Evolutionary conservation across 1,139 yeast genomes (phyloP).

Genomic region (Ashbya aceris): DNA sequence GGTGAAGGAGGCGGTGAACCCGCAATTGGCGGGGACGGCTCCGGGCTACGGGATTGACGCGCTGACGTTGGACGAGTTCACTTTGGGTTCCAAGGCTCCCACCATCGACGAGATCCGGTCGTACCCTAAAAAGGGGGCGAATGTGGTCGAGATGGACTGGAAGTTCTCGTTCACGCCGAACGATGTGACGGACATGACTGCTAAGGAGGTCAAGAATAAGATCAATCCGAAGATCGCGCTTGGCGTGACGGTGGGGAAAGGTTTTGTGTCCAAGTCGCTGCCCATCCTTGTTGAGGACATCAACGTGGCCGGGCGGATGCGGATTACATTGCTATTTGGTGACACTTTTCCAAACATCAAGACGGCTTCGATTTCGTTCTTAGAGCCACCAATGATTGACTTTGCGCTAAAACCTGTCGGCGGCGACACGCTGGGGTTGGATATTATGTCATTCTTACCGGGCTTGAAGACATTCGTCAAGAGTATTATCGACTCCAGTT

Average conservation of each 20-base stretch:
- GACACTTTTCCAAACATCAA: slow-evolving; percentile 67
- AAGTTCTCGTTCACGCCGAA: slow-evolving; percentile 70
- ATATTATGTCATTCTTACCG: slow-evolving; percentile 74
- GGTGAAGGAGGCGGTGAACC: slow-evolving; percentile 59
- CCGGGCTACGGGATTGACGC: slow-evolving; percentile 79
- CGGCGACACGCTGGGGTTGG: slow-evolving; percentile 75
- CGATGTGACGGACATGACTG: slow-evolving; percentile 76
- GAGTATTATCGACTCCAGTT: slow-evolving; percentile 55
- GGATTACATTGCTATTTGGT: slow-evolving; percentile 52
- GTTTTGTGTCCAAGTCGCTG: slow-evolving; percentile 62
- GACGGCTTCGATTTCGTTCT: slow-evolving; percentile 57
- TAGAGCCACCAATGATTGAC: slow-evolving; percentile 71
- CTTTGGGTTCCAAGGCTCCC: slow-evolving; percentile 74
- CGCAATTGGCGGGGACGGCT: slow-evolving; percentile 55
- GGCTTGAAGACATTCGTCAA: slow-evolving; percentile 70
- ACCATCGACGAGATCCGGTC: slow-evolving; percentile 61
- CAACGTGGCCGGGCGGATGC: slow-evolving; percentile 65
- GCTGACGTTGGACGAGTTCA: slow-evolving; percentile 62
- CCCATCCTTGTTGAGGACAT: slow-evolving; percentile 72
- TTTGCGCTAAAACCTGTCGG: slow-evolving; percentile 80
- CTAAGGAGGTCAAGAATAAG: slow-evolving; percentile 57
- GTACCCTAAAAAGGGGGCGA: slow-evolving; percentile 56
- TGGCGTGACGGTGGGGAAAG: slow-evolving; percentile 72
- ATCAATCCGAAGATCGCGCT: slow-evolving; percentile 71
- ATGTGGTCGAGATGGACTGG: slow-evolving; percentile 75